Evolutionary conservation across 1,284 basidiomycete genomes (phyloP), one percentile per base, ranked within the genome.

Genomic region (Sporisorium sorghi): DNA sequence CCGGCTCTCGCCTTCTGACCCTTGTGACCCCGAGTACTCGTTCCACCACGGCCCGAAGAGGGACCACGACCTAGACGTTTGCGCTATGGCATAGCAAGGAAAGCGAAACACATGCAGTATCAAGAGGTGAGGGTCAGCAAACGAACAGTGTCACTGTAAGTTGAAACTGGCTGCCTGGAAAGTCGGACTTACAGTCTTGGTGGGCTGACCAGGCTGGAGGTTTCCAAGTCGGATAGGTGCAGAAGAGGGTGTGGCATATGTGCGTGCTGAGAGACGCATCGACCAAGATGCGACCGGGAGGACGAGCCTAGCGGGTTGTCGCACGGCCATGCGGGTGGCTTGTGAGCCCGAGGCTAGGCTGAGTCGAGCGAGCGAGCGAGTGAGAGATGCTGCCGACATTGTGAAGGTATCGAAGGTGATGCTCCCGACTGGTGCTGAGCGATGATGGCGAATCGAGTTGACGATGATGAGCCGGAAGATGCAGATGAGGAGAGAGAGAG

Each of bases 31-130:
- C 93, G 89, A 70, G 94, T 94, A 5, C 94, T 91, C 0, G 94
- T 97, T 62, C 93, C 91, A 79, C 96, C 96, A 76, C 92, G 89
- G 30, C 91, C 92, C 1, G 93, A 94, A 21, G 92, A 92, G 85
- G 93, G 91, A 85, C 96, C 96, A 83, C 96, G 89, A 85, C 96
- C 96, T 42, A 96, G 89, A 83, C 96, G 92, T 89, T 94, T 94
- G 90, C 92, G 90, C 94, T 86, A 77, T 19, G 17, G 28, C 10
- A 56, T 26, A 14, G 21, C 42, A 32, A 28, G 0, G 19, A 48
- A 1, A 54, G 7, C 33, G 24, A 44, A 37, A 37, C 17, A 17
- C 35, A n/a, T 37, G 17, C 5, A 37, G 26, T 17, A 44, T 26
- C 14, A 26, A 44, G 43, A 8, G 14, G 17, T 9, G 4, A 30